Evolutionary conservation across 2,329 filamentous ascomycete species (phyloP).

Genomic region (Talaromyces albobiverticillius): DNA sequence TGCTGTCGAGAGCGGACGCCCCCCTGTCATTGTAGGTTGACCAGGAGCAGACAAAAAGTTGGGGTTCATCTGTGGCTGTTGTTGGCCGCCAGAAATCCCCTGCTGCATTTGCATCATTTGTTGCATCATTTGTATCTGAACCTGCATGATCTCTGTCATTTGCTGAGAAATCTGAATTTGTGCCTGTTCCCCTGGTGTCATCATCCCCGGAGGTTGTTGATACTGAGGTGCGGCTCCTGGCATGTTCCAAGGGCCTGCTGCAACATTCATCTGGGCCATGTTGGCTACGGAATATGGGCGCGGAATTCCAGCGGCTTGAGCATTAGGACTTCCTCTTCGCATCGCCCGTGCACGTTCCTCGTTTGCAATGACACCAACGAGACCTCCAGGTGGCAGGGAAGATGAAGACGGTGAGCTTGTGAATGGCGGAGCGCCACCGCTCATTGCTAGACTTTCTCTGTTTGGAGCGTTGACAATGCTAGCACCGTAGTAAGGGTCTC

Average conservation of each 20-base stretch:
- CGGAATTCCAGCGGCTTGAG: slow-evolving; percentile 49
- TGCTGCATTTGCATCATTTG: slow-evolving; percentile 64
- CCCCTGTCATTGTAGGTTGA: slow-evolving; percentile 24
- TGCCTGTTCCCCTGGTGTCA: slow-evolving; percentile 65
- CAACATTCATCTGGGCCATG: slow-evolving; percentile 20
- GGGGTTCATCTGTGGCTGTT: slow-evolving; percentile 28
- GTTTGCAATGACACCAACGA: slow-evolving; percentile 82
- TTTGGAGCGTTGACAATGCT: slow-evolving; percentile 69
- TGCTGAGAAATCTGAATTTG: slow-evolving; percentile 79
- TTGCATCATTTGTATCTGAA: slow-evolving; percentile 94
- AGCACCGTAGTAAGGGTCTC: slow-evolving; percentile 80
- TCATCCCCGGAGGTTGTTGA: slow-evolving; percentile 22
- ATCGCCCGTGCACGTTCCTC: slow-evolving; percentile 78
- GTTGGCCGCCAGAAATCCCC: slow-evolving; percentile 39
- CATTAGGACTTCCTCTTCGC: slow-evolving; percentile 73
- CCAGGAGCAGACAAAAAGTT: slow-evolving; percentile 25
- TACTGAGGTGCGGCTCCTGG: slow-evolving; percentile 17
- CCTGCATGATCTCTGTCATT: slow-evolving; percentile 85
- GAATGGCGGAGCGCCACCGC: slow-evolving; percentile 52
- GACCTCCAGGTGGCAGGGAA: slow-evolving; percentile 65
- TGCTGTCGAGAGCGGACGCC: slow-evolving; percentile 51
- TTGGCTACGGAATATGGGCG: slow-evolving; percentile 38
- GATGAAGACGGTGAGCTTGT: slow-evolving; percentile 34
- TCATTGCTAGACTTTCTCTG: slow-evolving; percentile 71
- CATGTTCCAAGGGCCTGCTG: slow-evolving; percentile 14